Base-by-base conservation (phyloP, 768 basidiomycete species). In the Macrolepiota fuliginosa region DNA sequence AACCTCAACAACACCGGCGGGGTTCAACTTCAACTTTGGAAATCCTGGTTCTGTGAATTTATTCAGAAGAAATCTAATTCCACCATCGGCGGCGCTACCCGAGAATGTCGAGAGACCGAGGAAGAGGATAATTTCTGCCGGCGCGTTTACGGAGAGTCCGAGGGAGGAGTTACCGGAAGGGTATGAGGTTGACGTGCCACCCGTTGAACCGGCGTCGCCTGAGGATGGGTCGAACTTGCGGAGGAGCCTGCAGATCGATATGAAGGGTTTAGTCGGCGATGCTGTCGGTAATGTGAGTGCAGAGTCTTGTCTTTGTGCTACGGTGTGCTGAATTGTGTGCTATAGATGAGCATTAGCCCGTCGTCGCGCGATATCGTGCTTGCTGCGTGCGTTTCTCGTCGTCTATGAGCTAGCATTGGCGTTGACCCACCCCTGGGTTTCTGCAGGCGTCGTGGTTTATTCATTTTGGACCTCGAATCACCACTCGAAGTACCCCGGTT, bases 401-500 rank as follows among this genome's bases (percentile, higher is more conserved):
- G 22, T 49, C 9, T 11, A 32, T 7, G 19, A 25, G 9, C 10
- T 25, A 12, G 22, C 47, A 13, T 12, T 12, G 12, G 25, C 24
- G 24, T 12, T 27, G 25, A 24, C 9, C 3, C 4, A 9, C 24
- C 11, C 5, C 22, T n/a, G 51, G 24, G 37, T 24, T 47, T 24
- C 6, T 40, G 7, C 68, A 88, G 87, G 19, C 89, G 96, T 4
- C 88, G 94, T 60, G 96, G 96, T 0, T 80, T 99, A 15, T 98
- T 92, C 71, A 94, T 98, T 61, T 92, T 99, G 63, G 97, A 98
- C 77, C 81, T 99, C 15, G 89, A 94, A 63, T 84, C 90, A 12
- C 93, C 94, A 1, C 79, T 92, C 17, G 87, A 92, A 64, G 83
- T 94, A 0, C 97, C 97, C 24, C 83, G 96, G 12, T 98, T 96